A percentile compares a stretch with the other conserved stretches of the same genome.
phyloP scores from a whole-genome alignment of 2,329 filamentous ascomycete genomes.

The Emericellopsis cladophorae region DNA sequence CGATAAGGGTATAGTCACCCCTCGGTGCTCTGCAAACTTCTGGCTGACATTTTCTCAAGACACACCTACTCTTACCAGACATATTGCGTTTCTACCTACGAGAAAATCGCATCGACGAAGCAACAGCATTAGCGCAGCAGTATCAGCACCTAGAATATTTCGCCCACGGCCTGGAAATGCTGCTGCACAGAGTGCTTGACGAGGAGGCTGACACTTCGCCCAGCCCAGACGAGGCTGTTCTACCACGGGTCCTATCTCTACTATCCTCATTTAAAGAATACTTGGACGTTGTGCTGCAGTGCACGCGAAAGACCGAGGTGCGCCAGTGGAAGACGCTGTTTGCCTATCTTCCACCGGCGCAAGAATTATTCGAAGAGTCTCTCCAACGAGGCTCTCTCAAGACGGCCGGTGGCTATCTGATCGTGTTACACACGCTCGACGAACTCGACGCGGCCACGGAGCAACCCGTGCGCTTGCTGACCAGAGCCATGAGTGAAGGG shows the following conservation, averaged over 20 bases:
- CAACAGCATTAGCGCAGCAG: slow-evolving; percentile 68
- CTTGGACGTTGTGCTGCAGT: slow-evolving; percentile 90
- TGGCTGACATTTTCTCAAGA: slow-evolving; percentile 33
- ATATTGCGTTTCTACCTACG: slow-evolving; percentile 69
- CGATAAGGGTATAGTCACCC: slow-evolving; percentile 59
- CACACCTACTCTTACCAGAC: slow-evolving; percentile 85
- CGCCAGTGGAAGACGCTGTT: slow-evolving; percentile 93
- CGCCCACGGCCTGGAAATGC: slow-evolving; percentile 79
- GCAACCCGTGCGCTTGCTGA: slow-evolving; percentile 70
- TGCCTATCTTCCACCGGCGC: slow-evolving; percentile 76
- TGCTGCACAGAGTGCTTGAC: slow-evolving; percentile 86
- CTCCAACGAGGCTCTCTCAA: slow-evolving; percentile 76
- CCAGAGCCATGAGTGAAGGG: slow-evolving; percentile 66
- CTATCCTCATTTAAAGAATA: slow-evolving; percentile 70
- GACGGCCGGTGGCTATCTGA: slow-evolving; percentile 90
- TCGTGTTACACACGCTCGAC: slow-evolving; percentile 77
- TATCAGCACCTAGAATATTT: slow-evolving; percentile 88
- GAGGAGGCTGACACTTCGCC: slow-evolving; percentile 74
- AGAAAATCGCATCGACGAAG: slow-evolving; percentile 65
- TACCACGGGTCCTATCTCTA: slow-evolving; percentile 51
- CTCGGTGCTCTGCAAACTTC: not conserved
- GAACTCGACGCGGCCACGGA: slow-evolving; percentile 57
- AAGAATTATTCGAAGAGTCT: slow-evolving; percentile 88
- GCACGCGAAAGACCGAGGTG: slow-evolving; percentile 92
- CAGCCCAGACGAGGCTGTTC: slow-evolving; percentile 47